Conservation (phyloP, 768 basidiomycete genomes). For the Russula compacta region DNA sequence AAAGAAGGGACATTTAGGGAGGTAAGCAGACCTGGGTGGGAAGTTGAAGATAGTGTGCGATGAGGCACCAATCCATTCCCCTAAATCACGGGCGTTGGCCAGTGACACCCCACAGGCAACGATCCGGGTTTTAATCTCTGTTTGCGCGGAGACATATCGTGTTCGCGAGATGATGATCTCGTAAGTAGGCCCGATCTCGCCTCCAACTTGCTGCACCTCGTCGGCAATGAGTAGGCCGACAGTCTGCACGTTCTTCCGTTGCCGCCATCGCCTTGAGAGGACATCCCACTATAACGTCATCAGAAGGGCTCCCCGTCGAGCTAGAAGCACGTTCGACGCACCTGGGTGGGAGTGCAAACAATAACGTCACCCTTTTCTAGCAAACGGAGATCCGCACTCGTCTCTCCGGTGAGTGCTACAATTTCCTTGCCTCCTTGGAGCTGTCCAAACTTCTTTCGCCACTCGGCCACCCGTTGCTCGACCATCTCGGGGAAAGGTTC, state of each 20-base stretch:
- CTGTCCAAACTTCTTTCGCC: slow-evolving; percentile 73
- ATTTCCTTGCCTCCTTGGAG: slow-evolving; percentile 92
- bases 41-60: slow-evolving; percentile 98
- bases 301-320: not conserved
- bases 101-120: slow-evolving; percentile 93
- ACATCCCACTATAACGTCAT: slow-evolving; percentile 72
- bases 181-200: slow-evolving; percentile 92
- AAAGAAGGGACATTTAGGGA: too few species aligned
- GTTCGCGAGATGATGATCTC: slow-evolving; percentile 94
- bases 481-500: slow-evolving; percentile 99
- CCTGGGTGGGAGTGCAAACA: slow-evolving; percentile 88
- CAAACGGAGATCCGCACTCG: slow-evolving; percentile 80
- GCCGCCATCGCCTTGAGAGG: slow-evolving; percentile 89
- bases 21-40: slow-evolving; percentile 60
- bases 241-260: slow-evolving; percentile 91
- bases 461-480: slow-evolving; percentile 80
- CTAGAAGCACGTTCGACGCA: slow-evolving; percentile 28
- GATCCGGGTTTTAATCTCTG: slow-evolving; percentile 85
- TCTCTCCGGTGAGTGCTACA: slow-evolving; percentile 88
- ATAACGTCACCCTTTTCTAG: slow-evolving; percentile 89
- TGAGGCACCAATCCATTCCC: slow-evolving; percentile 95
- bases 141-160: slow-evolving; percentile 93
- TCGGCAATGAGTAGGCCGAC: slow-evolving; percentile 91
- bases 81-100: slow-evolving; percentile 90
- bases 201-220: slow-evolving; percentile 90